phyloP scores from a whole-genome alignment of 129 eudicot species.

The Flaveria sonorensis region DNA sequence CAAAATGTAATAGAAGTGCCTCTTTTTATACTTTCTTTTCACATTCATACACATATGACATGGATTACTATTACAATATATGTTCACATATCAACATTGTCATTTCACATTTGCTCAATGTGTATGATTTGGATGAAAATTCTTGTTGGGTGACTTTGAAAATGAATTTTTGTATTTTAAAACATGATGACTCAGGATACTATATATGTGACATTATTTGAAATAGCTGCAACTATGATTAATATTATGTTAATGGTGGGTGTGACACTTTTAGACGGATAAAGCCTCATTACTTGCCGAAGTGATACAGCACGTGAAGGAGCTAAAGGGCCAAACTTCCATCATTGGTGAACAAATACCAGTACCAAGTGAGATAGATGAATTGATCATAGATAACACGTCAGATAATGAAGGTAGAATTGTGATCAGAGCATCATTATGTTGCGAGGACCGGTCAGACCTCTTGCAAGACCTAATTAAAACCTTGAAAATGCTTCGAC shows the following conservation, averaged over 20 bases:
- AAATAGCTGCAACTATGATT: not conserved
- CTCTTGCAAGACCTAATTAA: conserved; percentile 58
- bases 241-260: not conserved
- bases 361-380: conserved; percentile 74
- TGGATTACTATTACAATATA: not conserved
- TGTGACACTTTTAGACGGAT: conserved; percentile 54
- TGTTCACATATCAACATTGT: conserved; percentile 5
- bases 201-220: not conserved
- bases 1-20: not conserved
- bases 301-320: conserved; percentile 86
- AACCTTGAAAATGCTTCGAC: conserved; percentile 47
- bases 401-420: conserved; percentile 57
- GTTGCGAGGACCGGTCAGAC: conserved; percentile 72
- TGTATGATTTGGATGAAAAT: not conserved
- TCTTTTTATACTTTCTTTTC: not conserved
- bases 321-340: conserved; percentile 75
- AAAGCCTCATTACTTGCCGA: conserved; percentile 94
- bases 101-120: conserved; percentile 2
- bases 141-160: not conserved
- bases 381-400: conserved; percentile 56
- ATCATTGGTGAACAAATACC: conserved; percentile 48
- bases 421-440: conserved; percentile 70
- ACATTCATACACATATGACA: conserved; percentile 23
- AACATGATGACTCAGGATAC: not conserved
- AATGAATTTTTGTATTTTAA: not conserved